Percentiles rank a stretch among this genome's conserved stretches.
These are phyloP conservation scores for Gossypium schwendimanii DNA, from an alignment of 441 rosid species.

Conservation along the genomic window DNA sequence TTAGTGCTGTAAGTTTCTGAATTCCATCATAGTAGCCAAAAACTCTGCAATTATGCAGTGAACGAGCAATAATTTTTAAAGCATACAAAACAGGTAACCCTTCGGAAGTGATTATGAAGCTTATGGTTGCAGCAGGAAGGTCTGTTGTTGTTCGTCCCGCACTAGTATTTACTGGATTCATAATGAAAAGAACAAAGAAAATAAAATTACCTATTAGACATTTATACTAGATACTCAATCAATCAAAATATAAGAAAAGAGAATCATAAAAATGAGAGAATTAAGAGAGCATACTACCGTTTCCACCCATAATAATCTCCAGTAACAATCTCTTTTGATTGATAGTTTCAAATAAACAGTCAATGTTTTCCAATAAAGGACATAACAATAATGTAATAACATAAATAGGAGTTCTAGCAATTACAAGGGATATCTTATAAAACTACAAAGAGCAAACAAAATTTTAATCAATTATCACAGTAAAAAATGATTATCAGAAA, in stretches of 20 bases:
- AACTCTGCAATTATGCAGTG: conserved; percentile 71
- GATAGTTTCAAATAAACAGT: background rate
- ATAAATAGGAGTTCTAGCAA: background rate
- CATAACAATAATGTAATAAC: background rate
- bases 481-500: background rate
- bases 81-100: conserved; percentile 55
- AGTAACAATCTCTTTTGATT: background rate
- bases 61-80: conserved; percentile 45
- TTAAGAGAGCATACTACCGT: background rate
- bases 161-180: conserved; percentile 39
- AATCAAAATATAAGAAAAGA: background rate
- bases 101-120: conserved; percentile 23
- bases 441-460: background rate
- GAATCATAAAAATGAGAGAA: background rate
- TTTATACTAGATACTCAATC: background rate
- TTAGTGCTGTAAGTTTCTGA: conserved; percentile 58
- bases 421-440: background rate
- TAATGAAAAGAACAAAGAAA: conserved; percentile 11
- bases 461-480: background rate
- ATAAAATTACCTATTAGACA: background rate
- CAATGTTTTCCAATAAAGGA: background rate
- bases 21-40: conserved; percentile 63
- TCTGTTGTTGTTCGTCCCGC: conserved; percentile 27
- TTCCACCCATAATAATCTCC: background rate
- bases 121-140: conserved; percentile 33